These are phyloP conservation scores for Prunus armeniaca DNA, from an alignment of 306 rosid species.

Conservation along the genomic window DNA sequence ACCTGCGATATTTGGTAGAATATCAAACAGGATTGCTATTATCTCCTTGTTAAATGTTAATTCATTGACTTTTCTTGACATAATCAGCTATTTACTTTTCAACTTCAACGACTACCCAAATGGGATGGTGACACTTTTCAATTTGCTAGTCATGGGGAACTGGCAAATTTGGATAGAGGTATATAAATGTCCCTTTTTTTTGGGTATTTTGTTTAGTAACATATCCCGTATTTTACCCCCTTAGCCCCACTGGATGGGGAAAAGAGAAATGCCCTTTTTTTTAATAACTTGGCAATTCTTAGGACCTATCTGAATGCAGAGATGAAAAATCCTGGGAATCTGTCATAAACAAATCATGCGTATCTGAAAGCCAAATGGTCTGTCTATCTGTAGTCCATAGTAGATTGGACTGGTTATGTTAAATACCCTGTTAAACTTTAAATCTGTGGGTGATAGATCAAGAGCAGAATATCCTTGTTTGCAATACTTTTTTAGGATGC, in stretches of 20 bases:
- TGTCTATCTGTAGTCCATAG: background rate
- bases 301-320: background rate
- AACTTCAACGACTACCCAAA: slow-evolving; percentile 94
- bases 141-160: slow-evolving; percentile 77
- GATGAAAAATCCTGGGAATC: background rate
- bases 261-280: background rate
- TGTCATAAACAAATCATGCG: background rate
- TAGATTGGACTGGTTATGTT: background rate
- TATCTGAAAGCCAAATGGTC: background rate
- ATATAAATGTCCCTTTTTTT: slow-evolving; percentile 19
- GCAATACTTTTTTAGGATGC: background rate
- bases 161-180: slow-evolving; percentile 91
- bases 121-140: slow-evolving; percentile 99
- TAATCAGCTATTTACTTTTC: slow-evolving; percentile 74
- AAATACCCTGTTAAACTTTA: background rate
- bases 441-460: background rate
- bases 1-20: background rate
- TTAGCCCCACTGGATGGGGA: background rate
- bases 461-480: background rate
- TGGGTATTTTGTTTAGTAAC: background rate
- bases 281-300: background rate
- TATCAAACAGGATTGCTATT: background rate
- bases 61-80: slow-evolving; percentile 56
- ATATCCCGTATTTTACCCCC: background rate
- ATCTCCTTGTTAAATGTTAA: slow-evolving; percentile 8